These are phyloP conservation scores for Suzukiozyma palmioleophila DNA, from an alignment of 1,139 yeast species.

Conservation along the genomic window DNA sequence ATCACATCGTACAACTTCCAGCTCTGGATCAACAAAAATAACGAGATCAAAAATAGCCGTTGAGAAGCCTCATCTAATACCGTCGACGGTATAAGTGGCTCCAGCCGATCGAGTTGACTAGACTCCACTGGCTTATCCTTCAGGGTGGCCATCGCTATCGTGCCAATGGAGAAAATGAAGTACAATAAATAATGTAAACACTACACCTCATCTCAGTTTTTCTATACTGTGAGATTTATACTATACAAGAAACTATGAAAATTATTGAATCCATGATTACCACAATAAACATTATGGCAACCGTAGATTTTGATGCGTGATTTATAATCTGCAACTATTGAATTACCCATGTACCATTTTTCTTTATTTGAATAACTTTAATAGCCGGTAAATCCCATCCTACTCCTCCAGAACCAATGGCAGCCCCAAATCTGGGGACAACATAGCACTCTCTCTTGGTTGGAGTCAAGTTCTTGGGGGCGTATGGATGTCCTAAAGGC, in stretches of 20 bases:
- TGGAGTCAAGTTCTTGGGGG: conserved; percentile 62
- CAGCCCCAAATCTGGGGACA: conserved; percentile 85
- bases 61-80: conserved; percentile 81
- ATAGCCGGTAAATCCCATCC: conserved; percentile 93
- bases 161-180: not conserved
- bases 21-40: conserved; percentile 73
- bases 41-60: conserved; percentile 56
- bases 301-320: no score
- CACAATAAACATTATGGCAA: no score
- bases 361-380: conserved; percentile 67
- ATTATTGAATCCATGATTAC: no score
- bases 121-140: conserved; percentile 7
- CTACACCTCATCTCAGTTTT: not conserved
- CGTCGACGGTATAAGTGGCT: conserved; percentile 45
- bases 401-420: conserved; percentile 74
- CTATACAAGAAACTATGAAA: not conserved
- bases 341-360: conserved; percentile 57
- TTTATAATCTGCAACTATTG: conserved; percentile 13
- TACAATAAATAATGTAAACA: not conserved
- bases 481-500: conserved; percentile 88
- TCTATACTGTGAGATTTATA: not conserved
- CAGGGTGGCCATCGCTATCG: not conserved
- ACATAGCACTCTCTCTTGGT: conserved; percentile 83
- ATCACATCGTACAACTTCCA: conserved; percentile 75
- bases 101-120: conserved; percentile 10